Base-by-base conservation (phyloP, 2,329 filamentous ascomycete species). In the Cercospora zeina region DNA sequence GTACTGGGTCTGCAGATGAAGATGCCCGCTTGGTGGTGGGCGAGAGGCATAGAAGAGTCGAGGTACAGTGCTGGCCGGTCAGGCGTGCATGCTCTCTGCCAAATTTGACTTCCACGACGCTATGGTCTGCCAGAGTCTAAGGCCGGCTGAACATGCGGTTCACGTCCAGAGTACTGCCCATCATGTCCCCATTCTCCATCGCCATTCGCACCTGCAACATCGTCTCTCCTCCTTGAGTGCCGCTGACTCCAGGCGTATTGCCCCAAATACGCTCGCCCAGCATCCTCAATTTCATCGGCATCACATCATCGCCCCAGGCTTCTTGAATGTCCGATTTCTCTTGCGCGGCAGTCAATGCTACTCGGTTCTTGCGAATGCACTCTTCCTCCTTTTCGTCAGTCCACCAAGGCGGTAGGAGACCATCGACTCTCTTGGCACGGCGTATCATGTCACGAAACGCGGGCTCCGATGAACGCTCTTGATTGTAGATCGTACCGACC, bases 381-480 rank as follows among this genome's bases (percentile, higher is more conserved):
- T 63, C 45, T n/a, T 61, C 55, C 31, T 54, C 21, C 31, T 64
- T 66, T 13, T 51, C 34, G 3, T 58, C 58, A 8, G 9, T 65
- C 65, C 67, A 67, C 66, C 66, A 68, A 2, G 57, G 53, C 31
- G 66, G 66, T 19, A 67, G 56, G 8, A 65, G 37, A 13, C 61
- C 62, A 1, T 58, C 5, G 33, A 65, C 50, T 9, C 24, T n/a
- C 53, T 64, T 37, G 19, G 62, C 66, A 34, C 53, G 62, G 34
- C 37, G 39, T n/a, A 68, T 31, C 51, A 67, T 59, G 9, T 36
- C 14, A 9, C 61, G 58, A 30, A 68, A 65, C 2, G 65, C 65
- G n/a, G 33, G 19, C 7, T 61, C 62, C 4, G 62, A 68, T 3
- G 56, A 58, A 4, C n/a, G 24, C 27, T 10, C 47, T 55, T 30